These are phyloP conservation scores for Microbotryomycetes sp. DNA, from an alignment of 1,284 basidiomycete species.

Conservation along the genomic window DNA sequence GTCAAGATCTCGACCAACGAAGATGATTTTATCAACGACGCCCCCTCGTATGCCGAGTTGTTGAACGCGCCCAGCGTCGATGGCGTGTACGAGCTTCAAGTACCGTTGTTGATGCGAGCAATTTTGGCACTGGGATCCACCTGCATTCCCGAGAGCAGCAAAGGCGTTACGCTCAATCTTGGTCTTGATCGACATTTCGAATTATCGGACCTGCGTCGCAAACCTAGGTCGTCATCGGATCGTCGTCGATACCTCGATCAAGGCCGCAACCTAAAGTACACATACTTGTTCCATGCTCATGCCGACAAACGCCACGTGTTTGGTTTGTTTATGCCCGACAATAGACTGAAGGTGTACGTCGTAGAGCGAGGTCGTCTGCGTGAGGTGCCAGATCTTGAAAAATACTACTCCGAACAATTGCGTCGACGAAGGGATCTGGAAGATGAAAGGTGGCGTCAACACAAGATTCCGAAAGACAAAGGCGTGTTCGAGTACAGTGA, in stretches of 20 bases:
- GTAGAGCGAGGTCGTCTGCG: slow-evolving; percentile 82
- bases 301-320: slow-evolving; percentile 80
- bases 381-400: slow-evolving; percentile 71
- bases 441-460: slow-evolving; percentile 34
- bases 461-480: slow-evolving; percentile 31
- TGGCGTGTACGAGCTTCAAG: slow-evolving; percentile 88
- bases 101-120: slow-evolving; percentile 78
- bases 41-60: slow-evolving; percentile 84
- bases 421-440: slow-evolving; percentile 46
- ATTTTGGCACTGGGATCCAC: slow-evolving; percentile 77
- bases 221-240: slow-evolving; percentile 46
- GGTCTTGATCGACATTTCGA: slow-evolving; percentile 81
- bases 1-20: slow-evolving; percentile 81
- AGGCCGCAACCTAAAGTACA: slow-evolving; percentile 59
- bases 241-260: slow-evolving; percentile 66
- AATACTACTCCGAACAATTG: slow-evolving; percentile 59
- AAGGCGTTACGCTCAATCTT: slow-evolving; percentile 65
- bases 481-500: slow-evolving; percentile 61
- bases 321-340: slow-evolving; percentile 73
- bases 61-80: slow-evolving; percentile 93
- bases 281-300: slow-evolving; percentile 86
- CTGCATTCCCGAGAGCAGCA: slow-evolving; percentile 62
- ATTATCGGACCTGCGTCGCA: slow-evolving; percentile 70
- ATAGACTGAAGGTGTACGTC: slow-evolving; percentile 69
- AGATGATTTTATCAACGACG: slow-evolving; percentile 71